phyloP scores from a whole-genome alignment of 2,329 filamentous ascomycete species.

The Diaporthe aspalathi region DNA sequence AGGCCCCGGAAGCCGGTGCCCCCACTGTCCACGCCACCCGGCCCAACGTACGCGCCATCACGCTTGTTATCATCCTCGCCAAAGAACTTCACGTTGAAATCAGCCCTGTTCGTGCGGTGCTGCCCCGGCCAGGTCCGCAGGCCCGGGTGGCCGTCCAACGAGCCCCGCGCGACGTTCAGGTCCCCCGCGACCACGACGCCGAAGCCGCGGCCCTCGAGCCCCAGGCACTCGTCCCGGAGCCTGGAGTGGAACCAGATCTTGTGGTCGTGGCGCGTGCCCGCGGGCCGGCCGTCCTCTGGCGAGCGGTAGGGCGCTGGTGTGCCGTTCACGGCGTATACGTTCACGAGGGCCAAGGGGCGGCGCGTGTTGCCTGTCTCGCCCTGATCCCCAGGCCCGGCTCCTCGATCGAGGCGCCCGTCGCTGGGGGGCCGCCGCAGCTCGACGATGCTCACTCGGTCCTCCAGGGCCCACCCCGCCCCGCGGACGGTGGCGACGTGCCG shows the following conservation, averaged over 20 bases:
- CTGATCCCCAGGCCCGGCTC: background rate
- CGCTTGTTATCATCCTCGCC: conserved; percentile 40
- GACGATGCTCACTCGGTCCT: conserved; percentile 62
- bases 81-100: conserved; percentile 63
- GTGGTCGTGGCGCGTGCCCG: conserved; percentile 61
- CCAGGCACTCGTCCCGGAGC: conserved; percentile 57
- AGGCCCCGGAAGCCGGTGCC: conserved; percentile 49
- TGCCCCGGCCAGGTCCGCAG: conserved; percentile 57
- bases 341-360: conserved; percentile 56
- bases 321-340: conserved; percentile 66
- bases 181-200: conserved; percentile 62
- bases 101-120: conserved; percentile 61
- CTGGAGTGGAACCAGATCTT: conserved; percentile 60
- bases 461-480: conserved; percentile 61
- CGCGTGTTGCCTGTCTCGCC: conserved; percentile 26
- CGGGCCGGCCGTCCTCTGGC: conserved; percentile 53
- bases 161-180: conserved; percentile 60
- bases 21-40: conserved; percentile 40
- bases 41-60: conserved; percentile 36
- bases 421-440: conserved; percentile 44
- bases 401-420: background rate
- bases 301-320: conserved; percentile 59
- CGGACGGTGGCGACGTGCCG: conserved; percentile 48
- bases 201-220: conserved; percentile 54
- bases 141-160: conserved; percentile 54